A percentile compares a stretch with the other conserved stretches of the same genome.
These are phyloP conservation scores for Sporisorium exsertum DNA, from an alignment of 1,284 basidiomycete genomes.

Conservation along the genomic window DNA sequence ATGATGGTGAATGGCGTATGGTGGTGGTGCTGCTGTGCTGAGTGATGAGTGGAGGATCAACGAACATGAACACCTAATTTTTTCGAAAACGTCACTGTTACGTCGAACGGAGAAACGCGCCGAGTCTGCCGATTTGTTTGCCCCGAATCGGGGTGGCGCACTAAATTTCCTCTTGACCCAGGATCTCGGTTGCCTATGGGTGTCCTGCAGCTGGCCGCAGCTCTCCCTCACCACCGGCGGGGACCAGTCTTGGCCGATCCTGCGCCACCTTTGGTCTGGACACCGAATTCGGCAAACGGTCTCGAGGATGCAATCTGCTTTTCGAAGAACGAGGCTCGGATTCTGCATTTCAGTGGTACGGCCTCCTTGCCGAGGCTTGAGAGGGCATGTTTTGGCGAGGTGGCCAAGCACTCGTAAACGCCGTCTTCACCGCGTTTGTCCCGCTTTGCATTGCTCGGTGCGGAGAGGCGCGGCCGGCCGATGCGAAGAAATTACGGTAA, in stretches of 20 bases:
- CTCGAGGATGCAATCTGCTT: not conserved
- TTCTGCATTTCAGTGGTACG: not conserved
- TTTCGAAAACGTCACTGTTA: not conserved
- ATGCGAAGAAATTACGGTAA: not conserved
- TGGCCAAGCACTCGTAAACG: conserved; percentile 1
- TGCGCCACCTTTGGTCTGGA: not conserved
- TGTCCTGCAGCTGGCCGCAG: not conserved
- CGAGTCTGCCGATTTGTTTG: too few relatives aligned
- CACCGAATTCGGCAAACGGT: not conserved
- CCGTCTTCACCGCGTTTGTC: conserved; percentile 24
- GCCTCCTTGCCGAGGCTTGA: conserved; percentile 2
- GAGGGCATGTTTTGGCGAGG: not conserved
- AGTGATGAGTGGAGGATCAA: conserved; percentile 26
- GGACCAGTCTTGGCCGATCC: not conserved
- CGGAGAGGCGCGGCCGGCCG: not conserved
- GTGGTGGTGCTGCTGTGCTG: not conserved
- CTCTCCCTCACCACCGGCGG: too few relatives aligned
- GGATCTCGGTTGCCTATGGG: not conserved
- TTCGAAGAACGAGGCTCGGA: not conserved
- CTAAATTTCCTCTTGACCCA: not conserved
- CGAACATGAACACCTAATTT: conserved; percentile 11
- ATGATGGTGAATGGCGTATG: not conserved
- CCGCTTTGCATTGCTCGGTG: not conserved
- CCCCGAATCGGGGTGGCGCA: too few relatives aligned
- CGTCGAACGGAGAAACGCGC: not conserved